phyloP scores from a whole-genome alignment of 768 basidiomycete genomes.

The Vararia minispora region DNA sequence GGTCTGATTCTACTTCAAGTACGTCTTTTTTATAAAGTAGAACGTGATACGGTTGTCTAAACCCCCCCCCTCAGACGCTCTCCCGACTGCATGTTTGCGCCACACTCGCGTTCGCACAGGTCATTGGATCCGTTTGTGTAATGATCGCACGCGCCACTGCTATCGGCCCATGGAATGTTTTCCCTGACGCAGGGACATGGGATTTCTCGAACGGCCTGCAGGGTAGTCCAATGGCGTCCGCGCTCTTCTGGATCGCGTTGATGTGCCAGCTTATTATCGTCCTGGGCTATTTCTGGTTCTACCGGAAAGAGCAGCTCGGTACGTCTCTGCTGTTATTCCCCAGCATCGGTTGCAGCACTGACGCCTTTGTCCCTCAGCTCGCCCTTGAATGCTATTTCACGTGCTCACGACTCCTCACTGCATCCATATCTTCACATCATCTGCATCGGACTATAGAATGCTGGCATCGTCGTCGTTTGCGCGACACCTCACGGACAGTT shows the following conservation, averaged over 20 bases:
- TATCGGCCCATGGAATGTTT: conserved; percentile 80
- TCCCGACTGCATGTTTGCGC: conserved; percentile 92
- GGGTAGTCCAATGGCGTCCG: conserved; percentile 74
- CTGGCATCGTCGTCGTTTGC: too few species aligned
- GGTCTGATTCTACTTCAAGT: conserved; percentile 81
- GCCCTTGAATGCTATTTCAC: conserved; percentile 16
- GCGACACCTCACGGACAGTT: too few species aligned
- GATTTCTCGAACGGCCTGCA: conserved; percentile 63
- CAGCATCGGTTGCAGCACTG: background rate
- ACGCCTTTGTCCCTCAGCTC: conserved; percentile 13
- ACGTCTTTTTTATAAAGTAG: conserved; percentile 1
- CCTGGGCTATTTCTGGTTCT: conserved; percentile 93
- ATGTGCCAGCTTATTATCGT: conserved; percentile 77
- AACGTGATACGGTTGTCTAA: background rate
- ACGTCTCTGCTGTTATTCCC: conserved; percentile 18
- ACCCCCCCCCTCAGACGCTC: conserved; percentile 65
- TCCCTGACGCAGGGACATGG: conserved; percentile 89
- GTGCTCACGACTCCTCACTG: background rate
- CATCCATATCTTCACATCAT: conserved; percentile 6
- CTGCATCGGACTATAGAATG: conserved; percentile 9
- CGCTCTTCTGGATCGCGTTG: conserved; percentile 83
- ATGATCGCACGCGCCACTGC: conserved; percentile 90
- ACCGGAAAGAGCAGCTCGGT: conserved; percentile 89
- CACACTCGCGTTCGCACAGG: conserved; percentile 81
- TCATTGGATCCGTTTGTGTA: conserved; percentile 83